Evolutionary conservation across 495 filamentous ascomycete genomes (phyloP).

Genomic region (Talaromyces liani): DNA sequence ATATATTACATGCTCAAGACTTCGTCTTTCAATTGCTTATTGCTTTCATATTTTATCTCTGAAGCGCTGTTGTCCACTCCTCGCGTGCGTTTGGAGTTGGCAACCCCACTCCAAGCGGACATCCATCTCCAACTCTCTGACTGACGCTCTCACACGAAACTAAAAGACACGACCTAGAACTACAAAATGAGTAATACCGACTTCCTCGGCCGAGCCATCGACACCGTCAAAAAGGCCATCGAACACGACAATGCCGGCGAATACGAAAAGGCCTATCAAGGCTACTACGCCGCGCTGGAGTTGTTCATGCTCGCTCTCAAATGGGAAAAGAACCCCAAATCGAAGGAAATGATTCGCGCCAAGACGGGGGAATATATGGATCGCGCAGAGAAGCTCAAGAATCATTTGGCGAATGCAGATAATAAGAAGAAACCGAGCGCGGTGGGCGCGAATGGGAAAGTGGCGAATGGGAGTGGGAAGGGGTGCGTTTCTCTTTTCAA

Average conservation of each 20-base stretch:
- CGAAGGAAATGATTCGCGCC: slow-evolving; percentile 91
- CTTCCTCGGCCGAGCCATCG: slow-evolving; percentile 92
- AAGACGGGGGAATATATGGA: slow-evolving; percentile 97
- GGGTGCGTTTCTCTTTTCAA: no score
- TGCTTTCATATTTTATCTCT: not conserved
- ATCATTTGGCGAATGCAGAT: slow-evolving; percentile 71
- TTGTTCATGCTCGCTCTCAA: slow-evolving; percentile 95
- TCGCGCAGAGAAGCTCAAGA: slow-evolving; percentile 93
- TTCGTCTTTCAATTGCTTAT: not conserved
- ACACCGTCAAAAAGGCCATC: slow-evolving; percentile 93
- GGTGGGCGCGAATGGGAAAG: slow-evolving; percentile 79
- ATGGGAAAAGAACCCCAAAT: slow-evolving; percentile 96
- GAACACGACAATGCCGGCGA: slow-evolving; percentile 91
- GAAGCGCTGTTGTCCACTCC: not conserved
- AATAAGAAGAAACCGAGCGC: slow-evolving; percentile 70
- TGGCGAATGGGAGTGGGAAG: slow-evolving; percentile 61
- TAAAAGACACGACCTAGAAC: not conserved
- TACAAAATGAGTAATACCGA: slow-evolving; percentile 88
- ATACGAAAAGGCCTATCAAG: slow-evolving; percentile 92
- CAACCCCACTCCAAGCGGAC: slow-evolving; percentile 7
- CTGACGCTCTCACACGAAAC: not conserved
- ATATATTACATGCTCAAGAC: not conserved
- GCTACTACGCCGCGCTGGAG: slow-evolving; percentile 90
- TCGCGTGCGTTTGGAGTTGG: slow-evolving; percentile 8
- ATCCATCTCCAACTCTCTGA: not conserved